phyloP scores from a whole-genome alignment of 148 eudicot species.

The Silene uniflora region DNA sequence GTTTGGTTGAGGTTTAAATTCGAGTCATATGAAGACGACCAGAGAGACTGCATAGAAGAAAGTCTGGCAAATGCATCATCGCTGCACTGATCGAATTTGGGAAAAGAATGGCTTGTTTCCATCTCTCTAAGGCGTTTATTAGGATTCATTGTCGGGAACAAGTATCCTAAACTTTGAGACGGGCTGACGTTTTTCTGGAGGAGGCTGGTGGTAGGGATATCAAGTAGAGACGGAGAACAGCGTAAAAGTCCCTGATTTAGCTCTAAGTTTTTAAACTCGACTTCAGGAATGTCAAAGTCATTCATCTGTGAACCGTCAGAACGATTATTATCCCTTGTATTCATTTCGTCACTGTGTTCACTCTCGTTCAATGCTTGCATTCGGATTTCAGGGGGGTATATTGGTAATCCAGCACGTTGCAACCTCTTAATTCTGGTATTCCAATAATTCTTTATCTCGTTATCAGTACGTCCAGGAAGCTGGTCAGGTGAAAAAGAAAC shows the following conservation, averaged over 20 bases:
- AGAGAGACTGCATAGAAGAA: slow-evolving; percentile 31
- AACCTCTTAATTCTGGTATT: slow-evolving; percentile 73
- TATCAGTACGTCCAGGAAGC: slow-evolving; percentile 89
- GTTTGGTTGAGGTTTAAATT: slow-evolving; percentile 28
- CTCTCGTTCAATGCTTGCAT: slow-evolving; percentile 42
- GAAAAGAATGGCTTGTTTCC: slow-evolving; percentile 32
- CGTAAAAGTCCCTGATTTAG: slow-evolving; percentile 33
- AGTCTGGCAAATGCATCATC: slow-evolving; percentile 28
- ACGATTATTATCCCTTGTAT: slow-evolving; percentile 26
- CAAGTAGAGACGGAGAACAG: slow-evolving; percentile 35
- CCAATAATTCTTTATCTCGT: slow-evolving; percentile 86
- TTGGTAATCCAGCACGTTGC: slow-evolving; percentile 65
- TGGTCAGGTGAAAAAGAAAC: slow-evolving; percentile 20
- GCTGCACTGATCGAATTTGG: slow-evolving; percentile 35
- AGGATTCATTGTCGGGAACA: slow-evolving; percentile 40
- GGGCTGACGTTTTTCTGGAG: slow-evolving; percentile 32
- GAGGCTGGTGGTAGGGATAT: slow-evolving; percentile 34
- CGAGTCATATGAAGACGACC: slow-evolving; percentile 34
- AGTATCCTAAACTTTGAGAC: slow-evolving; percentile 24
- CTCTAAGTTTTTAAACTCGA: slow-evolving; percentile 45
- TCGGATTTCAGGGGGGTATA: slow-evolving; percentile 60
- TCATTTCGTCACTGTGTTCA: slow-evolving; percentile 40
- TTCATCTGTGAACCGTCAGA: slow-evolving; percentile 35
- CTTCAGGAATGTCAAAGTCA: slow-evolving; percentile 43
- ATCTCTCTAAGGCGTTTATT: slow-evolving; percentile 52